Percentiles rank a stretch among this genome's conserved stretches.
Evolutionary conservation across 2,329 filamentous ascomycete species (phyloP).

Genomic region (Fusarium gaditjirri): DNA sequence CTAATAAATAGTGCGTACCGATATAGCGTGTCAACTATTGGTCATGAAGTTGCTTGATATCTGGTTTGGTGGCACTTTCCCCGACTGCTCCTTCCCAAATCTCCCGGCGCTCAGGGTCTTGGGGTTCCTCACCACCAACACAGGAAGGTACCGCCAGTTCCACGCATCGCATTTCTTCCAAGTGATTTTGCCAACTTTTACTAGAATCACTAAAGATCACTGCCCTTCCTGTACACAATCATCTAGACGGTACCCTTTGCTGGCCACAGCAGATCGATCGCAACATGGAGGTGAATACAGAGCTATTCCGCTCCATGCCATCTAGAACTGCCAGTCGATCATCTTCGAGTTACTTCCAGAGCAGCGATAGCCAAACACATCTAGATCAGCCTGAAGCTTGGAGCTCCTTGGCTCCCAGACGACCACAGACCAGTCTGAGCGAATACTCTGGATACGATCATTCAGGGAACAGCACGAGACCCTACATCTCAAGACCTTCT

Average conservation of each 20-base stretch:
- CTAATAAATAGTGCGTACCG: background rate
- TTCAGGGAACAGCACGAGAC: conserved; percentile 26
- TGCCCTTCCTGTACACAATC: too few relatives aligned
- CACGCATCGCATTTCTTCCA: rapidly evolving
- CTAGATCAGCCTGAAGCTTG: background rate
- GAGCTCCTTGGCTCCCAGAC: background rate
- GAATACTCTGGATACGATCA: conserved; percentile 18
- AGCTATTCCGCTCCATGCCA: conserved; percentile 13
- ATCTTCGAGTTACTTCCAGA: conserved; percentile 42
- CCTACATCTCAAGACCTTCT: conserved; percentile 33
- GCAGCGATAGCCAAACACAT: background rate
- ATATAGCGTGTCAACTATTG: too few relatives aligned
- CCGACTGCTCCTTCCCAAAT: background rate
- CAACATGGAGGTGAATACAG: background rate
- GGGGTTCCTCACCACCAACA: background rate
- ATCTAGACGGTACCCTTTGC: background rate
- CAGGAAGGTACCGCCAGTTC: background rate
- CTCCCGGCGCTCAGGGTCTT: rapidly evolving
- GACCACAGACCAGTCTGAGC: conserved; percentile 16
- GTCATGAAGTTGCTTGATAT: rapidly evolving
- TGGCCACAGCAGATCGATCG: background rate
- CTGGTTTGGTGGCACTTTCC: too few relatives aligned
- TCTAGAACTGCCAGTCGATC: conserved; percentile 18
- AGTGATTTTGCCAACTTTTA: rapidly evolving
- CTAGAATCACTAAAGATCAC: too few relatives aligned